Percentiles rank a stretch among this genome's conserved stretches.
These are phyloP conservation scores for Tardiomyces depauwii DNA, from an alignment of 1,139 yeast genomes.

Conservation along the genomic window DNA sequence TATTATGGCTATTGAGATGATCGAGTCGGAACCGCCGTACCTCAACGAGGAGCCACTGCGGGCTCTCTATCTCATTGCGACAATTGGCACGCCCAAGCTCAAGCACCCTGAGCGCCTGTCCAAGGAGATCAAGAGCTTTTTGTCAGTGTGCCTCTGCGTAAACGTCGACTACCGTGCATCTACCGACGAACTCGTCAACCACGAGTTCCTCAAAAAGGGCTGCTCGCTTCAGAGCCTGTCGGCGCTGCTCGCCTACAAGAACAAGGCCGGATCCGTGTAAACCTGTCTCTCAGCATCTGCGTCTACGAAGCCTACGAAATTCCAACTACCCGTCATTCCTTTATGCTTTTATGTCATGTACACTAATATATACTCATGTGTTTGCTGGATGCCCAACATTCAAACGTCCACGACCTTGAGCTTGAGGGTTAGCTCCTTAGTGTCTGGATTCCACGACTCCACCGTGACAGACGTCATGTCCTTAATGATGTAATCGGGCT, in stretches of 20 bases:
- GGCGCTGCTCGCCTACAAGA: conserved; percentile 60
- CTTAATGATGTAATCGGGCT: conserved; percentile 72
- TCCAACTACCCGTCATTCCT: not conserved
- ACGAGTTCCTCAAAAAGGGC: conserved; percentile 65
- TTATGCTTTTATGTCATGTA: not conserved
- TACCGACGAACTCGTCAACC: conserved; percentile 76
- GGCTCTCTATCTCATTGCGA: conserved; percentile 83
- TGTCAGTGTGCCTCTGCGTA: conserved; percentile 88
- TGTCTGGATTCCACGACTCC: conserved; percentile 18
- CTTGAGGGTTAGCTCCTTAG: conserved; percentile 10
- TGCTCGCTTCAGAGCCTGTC: conserved; percentile 61
- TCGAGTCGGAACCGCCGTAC: conserved; percentile 97
- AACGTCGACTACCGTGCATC: conserved; percentile 89
- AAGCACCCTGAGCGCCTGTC: conserved; percentile 77
- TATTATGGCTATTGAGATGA: conserved; percentile 97
- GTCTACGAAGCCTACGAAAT: not conserved
- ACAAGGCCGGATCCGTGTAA: conserved; percentile 2
- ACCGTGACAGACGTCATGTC: conserved; percentile 45
- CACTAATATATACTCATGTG: not conserved
- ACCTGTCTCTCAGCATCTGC: not conserved
- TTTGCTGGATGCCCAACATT: too few relatives aligned
- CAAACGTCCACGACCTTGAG: conserved; percentile 1
- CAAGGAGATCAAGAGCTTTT: conserved; percentile 70
- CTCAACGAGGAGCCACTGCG: conserved; percentile 90
- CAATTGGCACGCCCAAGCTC: conserved; percentile 93